Conservation (phyloP, 164 flowering plant genomes). For the Dillenia turbinata region DNA sequence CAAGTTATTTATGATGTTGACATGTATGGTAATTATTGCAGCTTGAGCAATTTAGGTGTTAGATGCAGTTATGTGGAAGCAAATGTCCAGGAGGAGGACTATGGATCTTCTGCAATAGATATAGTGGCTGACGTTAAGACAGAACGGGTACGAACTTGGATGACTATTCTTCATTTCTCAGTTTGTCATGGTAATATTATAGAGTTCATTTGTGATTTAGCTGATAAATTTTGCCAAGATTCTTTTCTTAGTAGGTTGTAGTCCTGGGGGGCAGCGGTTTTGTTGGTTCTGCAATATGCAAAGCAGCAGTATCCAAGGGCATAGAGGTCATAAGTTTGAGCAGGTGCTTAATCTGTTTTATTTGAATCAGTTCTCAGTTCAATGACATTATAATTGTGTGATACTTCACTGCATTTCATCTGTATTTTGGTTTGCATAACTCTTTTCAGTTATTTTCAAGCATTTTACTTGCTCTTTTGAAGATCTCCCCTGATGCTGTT, state of each 20-base stretch:
- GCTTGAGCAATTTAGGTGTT: conserved; percentile 34
- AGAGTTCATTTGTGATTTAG: conserved; percentile 1
- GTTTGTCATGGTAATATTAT: background rate
- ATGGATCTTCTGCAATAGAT: conserved; percentile 52
- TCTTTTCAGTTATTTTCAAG: background rate
- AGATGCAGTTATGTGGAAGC: conserved; percentile 61
- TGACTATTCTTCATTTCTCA: background rate
- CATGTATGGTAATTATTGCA: conserved; percentile 5
- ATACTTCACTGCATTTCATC: background rate
- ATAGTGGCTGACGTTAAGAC: conserved; percentile 77
- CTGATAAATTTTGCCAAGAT: conserved; percentile 4
- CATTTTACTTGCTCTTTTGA: background rate
- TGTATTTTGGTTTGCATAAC: background rate
- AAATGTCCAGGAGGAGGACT: conserved; percentile 35
- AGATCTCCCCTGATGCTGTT: background rate
- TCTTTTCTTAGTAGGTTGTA: conserved; percentile 57
- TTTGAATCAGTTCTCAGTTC: background rate
- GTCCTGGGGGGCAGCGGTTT: conserved; percentile 97
- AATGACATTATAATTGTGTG: too few relatives aligned
- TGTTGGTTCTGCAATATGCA: conserved; percentile 98
- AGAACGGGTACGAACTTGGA: conserved; percentile 49
- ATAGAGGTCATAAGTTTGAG: conserved; percentile 84
- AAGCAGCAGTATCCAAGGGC: conserved; percentile 88
- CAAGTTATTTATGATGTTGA: background rate
- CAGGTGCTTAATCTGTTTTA: conserved; percentile 50